Percentiles rank a stretch among this genome's conserved stretches.
Evolutionary conservation across 2,329 filamentous ascomycete genomes (phyloP).

Genomic region (Trichophyton schoenleinii): DNA sequence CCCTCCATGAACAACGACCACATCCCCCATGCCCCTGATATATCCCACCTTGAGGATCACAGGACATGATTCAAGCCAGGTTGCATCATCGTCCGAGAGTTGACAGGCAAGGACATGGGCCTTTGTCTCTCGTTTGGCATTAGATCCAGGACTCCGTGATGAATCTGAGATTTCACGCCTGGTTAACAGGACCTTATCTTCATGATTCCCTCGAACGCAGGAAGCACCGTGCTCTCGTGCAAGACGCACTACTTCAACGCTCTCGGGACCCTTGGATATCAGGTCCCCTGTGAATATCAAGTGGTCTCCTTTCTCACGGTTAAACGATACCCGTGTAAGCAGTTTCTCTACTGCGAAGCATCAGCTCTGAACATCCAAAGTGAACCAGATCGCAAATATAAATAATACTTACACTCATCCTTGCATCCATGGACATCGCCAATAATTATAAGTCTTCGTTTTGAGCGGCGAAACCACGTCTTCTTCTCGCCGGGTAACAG

Average conservation of each 20-base stretch:
- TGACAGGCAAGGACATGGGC: constrained; percentile 45
- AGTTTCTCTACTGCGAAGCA: constrained; percentile 39
- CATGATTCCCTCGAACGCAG: constrained; percentile 83
- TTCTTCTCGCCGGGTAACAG: constrained; percentile 34
- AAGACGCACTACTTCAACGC: constrained; percentile 60
- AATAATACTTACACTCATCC: constrained; percentile 41
- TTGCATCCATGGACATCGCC: constrained; percentile 91
- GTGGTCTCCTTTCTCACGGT: constrained; percentile 50
- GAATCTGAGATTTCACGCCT: constrained; percentile 33
- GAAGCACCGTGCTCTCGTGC: constrained; percentile 62
- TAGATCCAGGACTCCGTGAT: background rate
- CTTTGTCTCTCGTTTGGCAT: constrained; percentile 15
- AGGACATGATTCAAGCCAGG: constrained; percentile 59
- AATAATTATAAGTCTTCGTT: constrained; percentile 60
- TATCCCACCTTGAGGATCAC: constrained; percentile 64
- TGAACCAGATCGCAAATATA: background rate
- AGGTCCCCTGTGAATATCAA: constrained; percentile 66
- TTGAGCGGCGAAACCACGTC: constrained; percentile 15
- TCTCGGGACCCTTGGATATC: constrained; percentile 78
- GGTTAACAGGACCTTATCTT: constrained; percentile 68
- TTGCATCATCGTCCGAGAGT: constrained; percentile 47
- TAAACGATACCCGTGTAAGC: constrained; percentile 54
- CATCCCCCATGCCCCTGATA: constrained; percentile 46
- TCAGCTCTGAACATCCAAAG: background rate
- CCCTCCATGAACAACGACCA: constrained; percentile 74